A percentile compares a stretch with the other conserved stretches of the same genome.
phyloP scores from a whole-genome alignment of 2,329 filamentous ascomycete genomes.

The Chalaropsis thielavioides region DNA sequence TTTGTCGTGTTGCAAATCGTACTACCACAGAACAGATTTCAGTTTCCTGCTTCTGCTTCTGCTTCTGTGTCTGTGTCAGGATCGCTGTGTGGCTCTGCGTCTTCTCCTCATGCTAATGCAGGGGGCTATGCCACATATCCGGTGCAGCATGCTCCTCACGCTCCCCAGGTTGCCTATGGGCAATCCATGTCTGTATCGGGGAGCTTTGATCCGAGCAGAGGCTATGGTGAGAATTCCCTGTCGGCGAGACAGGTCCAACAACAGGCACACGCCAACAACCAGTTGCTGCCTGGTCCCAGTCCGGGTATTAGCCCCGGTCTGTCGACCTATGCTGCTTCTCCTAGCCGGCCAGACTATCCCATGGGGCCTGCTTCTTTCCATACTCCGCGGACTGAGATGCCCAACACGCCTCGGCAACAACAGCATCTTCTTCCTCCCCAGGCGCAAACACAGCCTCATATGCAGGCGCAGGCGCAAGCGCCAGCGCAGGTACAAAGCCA shows the following conservation, averaged over 20 bases:
- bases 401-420: constrained; percentile 18
- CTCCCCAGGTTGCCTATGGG: constrained; percentile 24
- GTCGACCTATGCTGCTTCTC: constrained; percentile 33
- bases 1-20: constrained; percentile 41
- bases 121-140: background rate
- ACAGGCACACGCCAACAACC: constrained; percentile 20
- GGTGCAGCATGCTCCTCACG: constrained; percentile 20
- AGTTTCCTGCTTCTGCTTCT: constrained; percentile 29
- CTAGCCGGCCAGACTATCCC: constrained; percentile 32
- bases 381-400: constrained; percentile 38
- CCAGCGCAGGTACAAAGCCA: constrained; percentile 17
- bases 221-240: constrained; percentile 27
- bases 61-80: constrained; percentile 24
- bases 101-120: background rate
- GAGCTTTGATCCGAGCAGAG: constrained; percentile 33
- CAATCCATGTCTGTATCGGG: constrained; percentile 34
- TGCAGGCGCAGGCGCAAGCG: constrained; percentile 18
- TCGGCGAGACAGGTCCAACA: constrained; percentile 23
- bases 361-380: constrained; percentile 35
- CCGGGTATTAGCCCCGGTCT: constrained; percentile 31
- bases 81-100: background rate
- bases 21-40: constrained; percentile 23
- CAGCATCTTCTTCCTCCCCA: constrained; percentile 20
- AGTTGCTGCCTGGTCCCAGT: constrained; percentile 27
- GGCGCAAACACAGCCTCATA: constrained; percentile 7